Evolutionary conservation across 2,329 filamentous ascomycete genomes (phyloP), one percentile per base, ranked within the genome.

Genomic region (Neophaeococcomyces mojaviensis): DNA sequence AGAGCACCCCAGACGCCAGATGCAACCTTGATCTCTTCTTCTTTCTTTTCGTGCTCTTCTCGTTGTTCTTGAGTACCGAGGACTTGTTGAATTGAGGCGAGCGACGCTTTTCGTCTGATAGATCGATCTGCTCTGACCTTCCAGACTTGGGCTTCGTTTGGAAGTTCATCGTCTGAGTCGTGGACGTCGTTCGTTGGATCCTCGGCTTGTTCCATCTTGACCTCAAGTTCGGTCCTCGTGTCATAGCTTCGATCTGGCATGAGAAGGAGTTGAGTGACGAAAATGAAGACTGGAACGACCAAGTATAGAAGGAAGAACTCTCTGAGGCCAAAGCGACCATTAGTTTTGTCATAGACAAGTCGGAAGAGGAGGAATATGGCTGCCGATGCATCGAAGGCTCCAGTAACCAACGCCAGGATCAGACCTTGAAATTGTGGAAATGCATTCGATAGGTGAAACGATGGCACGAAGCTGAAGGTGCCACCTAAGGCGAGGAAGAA

Each of bases 1-100:
- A 94, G 76, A 20, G 84, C 82, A 35, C 88, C 88, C 85, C 86
- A 94, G 26, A 94, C 86, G 9, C 85, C 86, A 20, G 81, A 85
- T 8, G 74, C 76, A 41, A 77, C 72, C 51, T 85, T 83, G 59
- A 82, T 84, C 56, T 75, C 72, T 60, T 86, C 82, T 64, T 90
- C 84, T 41, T 57, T 58, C 28, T 63, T 56, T 28, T 62, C 74
- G 50, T 88, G 83, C 52, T 79, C 71, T 45, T 80, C 74, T 15
- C 64, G 54, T 19, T 77, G 81, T 30, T 77, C 69, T 39, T 76
- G 75, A 3, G 78, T 77, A 16, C 86, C 86, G 0, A 94, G 70
- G 1, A 94, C 71, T 31, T 77, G 73, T 38, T 84, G 80, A 46
- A 90, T 81, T 51, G 86, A 81, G 10, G 77, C 76, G 3, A 82